Evolutionary conservation across 2,329 filamentous ascomycete genomes (phyloP).

Genomic region (Penicillium fuscoglaucum): DNA sequence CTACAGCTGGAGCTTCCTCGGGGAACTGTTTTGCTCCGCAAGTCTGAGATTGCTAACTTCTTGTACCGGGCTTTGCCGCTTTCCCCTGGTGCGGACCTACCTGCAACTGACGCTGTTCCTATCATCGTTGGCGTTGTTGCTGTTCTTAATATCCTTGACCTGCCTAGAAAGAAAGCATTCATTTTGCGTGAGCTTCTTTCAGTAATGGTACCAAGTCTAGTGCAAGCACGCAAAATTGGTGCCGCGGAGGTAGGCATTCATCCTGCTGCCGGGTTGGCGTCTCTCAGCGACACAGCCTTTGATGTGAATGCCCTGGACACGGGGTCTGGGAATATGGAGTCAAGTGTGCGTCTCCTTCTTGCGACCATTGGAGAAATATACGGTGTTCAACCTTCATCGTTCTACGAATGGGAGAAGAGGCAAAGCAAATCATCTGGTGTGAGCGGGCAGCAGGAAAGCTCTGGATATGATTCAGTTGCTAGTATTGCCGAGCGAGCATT

Average conservation of each 20-base stretch:
- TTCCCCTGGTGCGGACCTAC: slow-evolving; percentile 60
- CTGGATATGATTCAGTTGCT: slow-evolving; percentile 38
- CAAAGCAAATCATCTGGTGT: slow-evolving; percentile 23
- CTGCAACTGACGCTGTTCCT: slow-evolving; percentile 72
- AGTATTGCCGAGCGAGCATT: slow-evolving; percentile 48
- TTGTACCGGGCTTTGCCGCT: slow-evolving; percentile 71
- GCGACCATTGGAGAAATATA: slow-evolving; percentile 42
- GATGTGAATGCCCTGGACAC: slow-evolving; percentile 46
- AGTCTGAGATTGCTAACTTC: slow-evolving; percentile 64
- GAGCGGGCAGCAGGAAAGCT: slow-evolving; percentile 16
- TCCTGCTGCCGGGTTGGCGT: slow-evolving; percentile 81
- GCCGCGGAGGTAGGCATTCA: slow-evolving; percentile 97
- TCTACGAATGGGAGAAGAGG: slow-evolving; percentile 35
- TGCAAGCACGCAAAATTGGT: slow-evolving; percentile 87
- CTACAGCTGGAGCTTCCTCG: slow-evolving; percentile 38
- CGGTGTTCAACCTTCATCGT: slow-evolving; percentile 42
- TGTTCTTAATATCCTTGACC: slow-evolving; percentile 76
- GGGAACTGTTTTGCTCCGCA: slow-evolving; percentile 49
- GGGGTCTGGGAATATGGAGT: slow-evolving; percentile 44
- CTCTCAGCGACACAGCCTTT: slow-evolving; percentile 59
- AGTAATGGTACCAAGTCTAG: slow-evolving; percentile 77
- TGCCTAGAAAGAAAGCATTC: slow-evolving; percentile 87
- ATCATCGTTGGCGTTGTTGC: slow-evolving; percentile 83
- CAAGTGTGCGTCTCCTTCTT: slow-evolving; percentile 42
- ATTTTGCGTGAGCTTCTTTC: slow-evolving; percentile 82